Percentiles rank a stretch among this genome's conserved stretches.
Evolutionary conservation across 768 basidiomycete species (phyloP).

Genomic region (Amanita polypyramis): DNA sequence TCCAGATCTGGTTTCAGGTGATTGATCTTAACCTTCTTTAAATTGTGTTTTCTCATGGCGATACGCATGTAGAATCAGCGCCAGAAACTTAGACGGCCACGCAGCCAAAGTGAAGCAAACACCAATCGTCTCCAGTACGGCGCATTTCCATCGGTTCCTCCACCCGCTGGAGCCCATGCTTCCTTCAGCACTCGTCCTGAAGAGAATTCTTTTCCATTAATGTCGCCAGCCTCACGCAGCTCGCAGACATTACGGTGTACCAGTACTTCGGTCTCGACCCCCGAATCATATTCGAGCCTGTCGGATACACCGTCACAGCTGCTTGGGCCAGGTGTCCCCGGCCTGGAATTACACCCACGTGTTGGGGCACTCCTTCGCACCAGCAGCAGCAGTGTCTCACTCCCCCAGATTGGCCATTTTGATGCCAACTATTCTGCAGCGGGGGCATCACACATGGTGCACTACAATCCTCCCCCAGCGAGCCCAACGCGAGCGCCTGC

Average conservation of each 20-base stretch:
- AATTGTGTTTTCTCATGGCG: slow-evolving; percentile 13
- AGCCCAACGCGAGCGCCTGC: slow-evolving; percentile 2
- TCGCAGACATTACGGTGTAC: not conserved
- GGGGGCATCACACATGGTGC: not conserved
- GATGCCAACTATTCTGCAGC: not conserved
- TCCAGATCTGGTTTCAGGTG: slow-evolving; percentile 87
- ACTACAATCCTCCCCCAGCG: not conserved
- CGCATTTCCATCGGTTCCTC: slow-evolving; percentile 28
- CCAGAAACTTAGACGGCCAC: slow-evolving; percentile 76
- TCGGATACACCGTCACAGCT: slow-evolving; percentile 28
- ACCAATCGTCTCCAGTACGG: slow-evolving; percentile 46
- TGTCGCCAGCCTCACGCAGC: not conserved
- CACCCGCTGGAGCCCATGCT: slow-evolving; percentile 21
- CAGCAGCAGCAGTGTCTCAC: not conserved
- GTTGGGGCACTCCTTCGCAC: slow-evolving; percentile 7
- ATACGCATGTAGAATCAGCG: slow-evolving; percentile 58
- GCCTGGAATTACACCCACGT: slow-evolving; percentile 18
- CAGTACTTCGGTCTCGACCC: slow-evolving; percentile 7
- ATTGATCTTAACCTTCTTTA: slow-evolving; percentile 11
- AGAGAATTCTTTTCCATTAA: not conserved
- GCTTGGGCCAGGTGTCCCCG: slow-evolving; percentile 49
- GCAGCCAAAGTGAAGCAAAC: slow-evolving; percentile 45
- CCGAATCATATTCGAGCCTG: slow-evolving; percentile 20
- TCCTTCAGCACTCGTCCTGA: slow-evolving; percentile 6
- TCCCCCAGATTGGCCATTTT: not conserved